Conservation (phyloP, 192 early-diverging fungal genomes). For the Phycomyces blakesleeanus region DNA sequence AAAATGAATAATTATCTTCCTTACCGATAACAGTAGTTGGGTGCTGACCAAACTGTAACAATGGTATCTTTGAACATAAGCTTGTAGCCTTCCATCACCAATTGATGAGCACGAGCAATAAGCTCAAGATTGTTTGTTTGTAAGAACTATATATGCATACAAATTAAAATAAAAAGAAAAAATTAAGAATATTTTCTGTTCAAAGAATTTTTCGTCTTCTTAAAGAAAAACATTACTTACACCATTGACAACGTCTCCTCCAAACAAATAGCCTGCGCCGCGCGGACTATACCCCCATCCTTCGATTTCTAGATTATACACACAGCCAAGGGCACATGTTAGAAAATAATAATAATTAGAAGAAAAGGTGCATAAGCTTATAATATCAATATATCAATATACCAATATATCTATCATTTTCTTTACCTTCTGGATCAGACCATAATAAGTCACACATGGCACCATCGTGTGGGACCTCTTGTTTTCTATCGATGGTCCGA, state of each 20-base stretch:
- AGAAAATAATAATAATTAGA: too few relatives aligned
- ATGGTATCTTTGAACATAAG: conserved; percentile 93
- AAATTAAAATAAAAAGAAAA: too few relatives aligned
- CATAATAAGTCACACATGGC: conserved; percentile 97
- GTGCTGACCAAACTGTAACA: conserved; percentile 98
- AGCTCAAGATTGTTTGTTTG: conserved; percentile 84
- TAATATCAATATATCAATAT: too few relatives aligned
- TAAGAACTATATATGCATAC: conserved; percentile 58
- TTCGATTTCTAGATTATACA: conserved; percentile 57
- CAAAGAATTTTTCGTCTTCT: background rate
- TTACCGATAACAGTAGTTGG: conserved; percentile 97
- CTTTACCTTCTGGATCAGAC: conserved; percentile 89
- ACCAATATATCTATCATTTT: background rate
- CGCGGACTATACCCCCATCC: conserved; percentile 96
- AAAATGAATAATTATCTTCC: too few relatives aligned
- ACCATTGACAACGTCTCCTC: conserved; percentile 80
- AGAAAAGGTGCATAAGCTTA: background rate
- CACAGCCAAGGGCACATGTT: too few relatives aligned
- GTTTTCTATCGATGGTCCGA: conserved; percentile 87
- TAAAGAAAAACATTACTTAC: conserved; percentile 46
- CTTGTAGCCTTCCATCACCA: conserved; percentile 98
- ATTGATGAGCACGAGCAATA: conserved; percentile 93
- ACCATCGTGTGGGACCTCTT: conserved; percentile 97
- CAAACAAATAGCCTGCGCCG: conserved; percentile 98
- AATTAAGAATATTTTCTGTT: background rate